Conservation (phyloP, 192 early-diverging fungal species). For the Entomortierella parvispora region DNA sequence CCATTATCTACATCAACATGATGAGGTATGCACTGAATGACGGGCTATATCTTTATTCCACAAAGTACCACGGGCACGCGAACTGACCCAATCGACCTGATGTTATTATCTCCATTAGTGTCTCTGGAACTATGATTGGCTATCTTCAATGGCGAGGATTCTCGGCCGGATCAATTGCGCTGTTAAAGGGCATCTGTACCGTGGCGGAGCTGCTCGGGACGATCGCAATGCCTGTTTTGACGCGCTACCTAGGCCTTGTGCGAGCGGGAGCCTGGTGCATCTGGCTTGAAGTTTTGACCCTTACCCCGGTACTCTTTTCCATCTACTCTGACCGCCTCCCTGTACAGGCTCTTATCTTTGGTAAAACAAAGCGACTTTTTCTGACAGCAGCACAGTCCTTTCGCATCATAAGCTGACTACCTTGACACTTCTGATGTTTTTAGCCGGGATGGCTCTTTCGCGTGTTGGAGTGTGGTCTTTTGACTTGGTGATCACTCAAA, state of each 20-base stretch:
- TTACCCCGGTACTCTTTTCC: constrained; percentile 40
- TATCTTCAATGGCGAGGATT: constrained; percentile 43
- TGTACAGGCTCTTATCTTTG: constrained; percentile 34
- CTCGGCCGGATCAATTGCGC: constrained; percentile 28
- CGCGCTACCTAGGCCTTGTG: constrained; percentile 29
- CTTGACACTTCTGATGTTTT: background rate
- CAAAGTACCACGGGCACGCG: background rate
- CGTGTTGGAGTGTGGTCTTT: constrained; percentile 50
- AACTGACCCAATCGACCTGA: too few species aligned
- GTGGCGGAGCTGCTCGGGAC: constrained; percentile 35
- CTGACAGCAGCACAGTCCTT: too few species aligned
- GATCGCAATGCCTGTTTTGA: constrained; percentile 25
- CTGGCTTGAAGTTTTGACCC: constrained; percentile 33
- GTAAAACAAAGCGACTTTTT: constrained; percentile 11
- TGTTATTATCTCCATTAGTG: constrained; percentile 2
- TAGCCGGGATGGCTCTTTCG: constrained; percentile 50
- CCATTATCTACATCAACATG: constrained; percentile 48
- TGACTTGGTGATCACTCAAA: constrained; percentile 48
- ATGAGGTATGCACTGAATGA: constrained; percentile 24
- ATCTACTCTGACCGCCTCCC: constrained; percentile 36
- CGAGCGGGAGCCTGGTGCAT: constrained; percentile 46
- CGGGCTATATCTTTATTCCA: background rate
- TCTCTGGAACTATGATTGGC: constrained; percentile 51
- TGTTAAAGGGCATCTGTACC: constrained; percentile 41
- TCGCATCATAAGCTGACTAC: background rate